A percentile compares a stretch with the other conserved stretches of the same genome.
These are phyloP conservation scores for Phaeosphaeria sp. DNA, from an alignment of 2,329 filamentous ascomycete species.

Conservation along the genomic window DNA sequence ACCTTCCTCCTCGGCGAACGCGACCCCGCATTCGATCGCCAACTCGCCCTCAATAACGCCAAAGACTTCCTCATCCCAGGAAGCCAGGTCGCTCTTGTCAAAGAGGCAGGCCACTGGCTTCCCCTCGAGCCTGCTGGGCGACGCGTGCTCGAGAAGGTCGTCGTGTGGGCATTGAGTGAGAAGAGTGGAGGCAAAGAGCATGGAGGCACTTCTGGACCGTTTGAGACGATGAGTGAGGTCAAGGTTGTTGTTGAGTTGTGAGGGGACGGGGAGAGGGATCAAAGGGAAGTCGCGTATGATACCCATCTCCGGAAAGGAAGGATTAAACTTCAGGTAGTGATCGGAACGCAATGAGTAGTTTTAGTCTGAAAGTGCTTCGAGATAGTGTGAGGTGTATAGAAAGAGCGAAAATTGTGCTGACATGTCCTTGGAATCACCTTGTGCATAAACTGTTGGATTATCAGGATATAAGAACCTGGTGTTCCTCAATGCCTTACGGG, in stretches of 20 bases:
- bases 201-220: slow-evolving; percentile 11
- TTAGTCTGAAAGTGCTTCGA: too few relatives aligned
- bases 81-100: slow-evolving; percentile 60
- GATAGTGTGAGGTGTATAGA: too few relatives aligned
- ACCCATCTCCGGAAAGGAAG: too few relatives aligned
- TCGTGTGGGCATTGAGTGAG: slow-evolving; percentile 41
- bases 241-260: slow-evolving; percentile 24
- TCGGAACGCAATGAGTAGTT: too few relatives aligned
- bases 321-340: too few relatives aligned
- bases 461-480: too few relatives aligned
- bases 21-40: slow-evolving; percentile 59
- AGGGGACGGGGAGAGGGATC: too few relatives aligned
- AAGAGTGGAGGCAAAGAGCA: slow-evolving; percentile 13
- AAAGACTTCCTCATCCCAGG: slow-evolving; percentile 57
- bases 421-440: too few relatives aligned
- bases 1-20: slow-evolving; percentile 62
- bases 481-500: too few relatives aligned
- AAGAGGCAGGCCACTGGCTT: slow-evolving; percentile 60
- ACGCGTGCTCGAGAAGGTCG: slow-evolving; percentile 50
- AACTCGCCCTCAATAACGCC: slow-evolving; percentile 60
- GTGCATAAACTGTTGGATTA: too few relatives aligned
- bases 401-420: too few relatives aligned
- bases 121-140: slow-evolving; percentile 56
- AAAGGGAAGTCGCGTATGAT: too few relatives aligned
- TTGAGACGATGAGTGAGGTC: slow-evolving; percentile 30